phyloP scores from a whole-genome alignment of 2,329 filamentous ascomycete species.

The Fusarium siculi region DNA sequence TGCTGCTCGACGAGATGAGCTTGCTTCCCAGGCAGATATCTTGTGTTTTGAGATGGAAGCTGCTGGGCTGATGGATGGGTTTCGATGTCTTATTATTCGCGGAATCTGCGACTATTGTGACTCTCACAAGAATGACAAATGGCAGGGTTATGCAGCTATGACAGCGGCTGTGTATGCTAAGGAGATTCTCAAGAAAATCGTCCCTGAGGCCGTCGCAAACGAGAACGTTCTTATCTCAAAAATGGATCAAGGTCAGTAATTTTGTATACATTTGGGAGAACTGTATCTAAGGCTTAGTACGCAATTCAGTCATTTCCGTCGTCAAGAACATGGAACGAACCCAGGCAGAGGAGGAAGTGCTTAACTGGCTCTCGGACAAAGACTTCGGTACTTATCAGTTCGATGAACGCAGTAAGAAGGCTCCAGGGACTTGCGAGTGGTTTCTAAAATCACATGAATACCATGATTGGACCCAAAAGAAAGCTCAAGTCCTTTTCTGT shows the following conservation, averaged over 20 bases:
- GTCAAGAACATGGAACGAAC: accelerated
- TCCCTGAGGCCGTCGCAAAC: accelerated
- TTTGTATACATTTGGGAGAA: accelerated
- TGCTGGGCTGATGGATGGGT: not conserved
- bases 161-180: not conserved
- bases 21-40: not conserved
- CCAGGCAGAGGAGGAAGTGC: accelerated
- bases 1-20: accelerated
- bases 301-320: not conserved
- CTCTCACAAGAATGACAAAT: not conserved
- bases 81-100: not conserved
- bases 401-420: not conserved
- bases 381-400: accelerated
- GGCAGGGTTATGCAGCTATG: not conserved
- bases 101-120: not conserved
- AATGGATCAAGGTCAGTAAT: accelerated
- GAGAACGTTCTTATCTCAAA: too few species aligned
- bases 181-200: accelerated
- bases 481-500: not conserved
- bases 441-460: accelerated
- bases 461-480: too few species aligned
- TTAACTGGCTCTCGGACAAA: accelerated
- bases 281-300: accelerated
- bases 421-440: accelerated
- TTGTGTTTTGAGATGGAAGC: not conserved